Base-by-base conservation (phyloP, 345 rosid species). In the Citrus cavaleriei region DNA sequence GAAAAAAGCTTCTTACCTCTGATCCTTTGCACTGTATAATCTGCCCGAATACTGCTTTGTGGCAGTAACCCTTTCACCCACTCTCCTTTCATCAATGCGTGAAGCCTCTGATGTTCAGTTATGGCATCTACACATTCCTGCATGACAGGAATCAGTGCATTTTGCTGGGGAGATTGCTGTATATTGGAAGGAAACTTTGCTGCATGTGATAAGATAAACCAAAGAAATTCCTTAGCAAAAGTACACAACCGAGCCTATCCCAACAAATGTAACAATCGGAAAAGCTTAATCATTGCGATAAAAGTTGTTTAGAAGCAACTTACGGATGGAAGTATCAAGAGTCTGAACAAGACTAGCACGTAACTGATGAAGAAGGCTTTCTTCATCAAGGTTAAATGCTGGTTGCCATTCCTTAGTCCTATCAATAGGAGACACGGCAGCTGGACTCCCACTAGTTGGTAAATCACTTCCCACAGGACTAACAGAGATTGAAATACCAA, bases 41-140 rank as follows among this genome's bases (percentile, higher is more conserved):
- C 92, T 72, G 93, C 92, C 60, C 83, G 90, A 80, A 94, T 83
- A 84, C 86, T 90, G 83, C 91, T 87, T 78, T 92, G 91, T 6
- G 97, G 96, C 59, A 96, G 93, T 82, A 96, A 79, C 76, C 94
- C 98, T 83, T 91, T 96, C 73, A 90, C 92, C 95, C 95, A 92
- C 77, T 94, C 98, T 72, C 97, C 98, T 91, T 91, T 96, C 95
- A 94, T 87, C 85, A 96, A 85, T 9, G 89, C 83, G 42, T 84
- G 92, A 80, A 96, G 98, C 89, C 90, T 92, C 84, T 92, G 98
- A 81, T 96, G 99, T 86, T 92, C 97, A 9, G 93, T 91, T 81
- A 94, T 86, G 51, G 95, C 97, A 91, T 92, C 94, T 38, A 91
- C 85, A 68, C 97, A 94, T 82, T 91, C 92, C 87, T 91, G 97